Conservation (phyloP, 1,284 basidiomycete species). For the Ganoderma sp. region DNA sequence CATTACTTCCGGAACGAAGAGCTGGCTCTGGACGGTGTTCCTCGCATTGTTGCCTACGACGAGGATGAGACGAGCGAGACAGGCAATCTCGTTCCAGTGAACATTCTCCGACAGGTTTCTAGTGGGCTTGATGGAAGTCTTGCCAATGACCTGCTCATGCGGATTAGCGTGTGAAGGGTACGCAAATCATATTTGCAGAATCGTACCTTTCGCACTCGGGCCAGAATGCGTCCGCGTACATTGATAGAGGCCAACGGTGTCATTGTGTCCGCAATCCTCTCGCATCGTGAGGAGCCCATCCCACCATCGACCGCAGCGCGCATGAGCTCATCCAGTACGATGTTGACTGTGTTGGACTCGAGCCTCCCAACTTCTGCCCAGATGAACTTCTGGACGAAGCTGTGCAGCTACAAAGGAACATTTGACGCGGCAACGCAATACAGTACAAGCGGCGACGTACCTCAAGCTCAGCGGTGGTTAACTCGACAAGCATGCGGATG, state of each 20-base stretch:
- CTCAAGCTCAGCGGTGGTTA: conserved; percentile 74
- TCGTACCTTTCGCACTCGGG: conserved; percentile 77
- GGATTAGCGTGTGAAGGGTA: not conserved
- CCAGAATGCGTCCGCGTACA: conserved; percentile 78
- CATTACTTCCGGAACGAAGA: conserved; percentile 83
- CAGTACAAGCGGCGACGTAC: conserved; percentile 45
- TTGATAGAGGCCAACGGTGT: conserved; percentile 77
- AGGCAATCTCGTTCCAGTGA: conserved; percentile 86
- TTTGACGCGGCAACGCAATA: conserved; percentile 22
- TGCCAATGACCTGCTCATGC: conserved; percentile 67
- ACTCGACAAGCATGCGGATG: conserved; percentile 75
- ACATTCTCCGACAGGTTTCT: conserved; percentile 70
- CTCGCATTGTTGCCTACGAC: conserved; percentile 73
- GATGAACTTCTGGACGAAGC: conserved; percentile 71
- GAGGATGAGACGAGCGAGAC: conserved; percentile 74
- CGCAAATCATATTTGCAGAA: not conserved
- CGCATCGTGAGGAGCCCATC: conserved; percentile 74
- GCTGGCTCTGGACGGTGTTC: conserved; percentile 68
- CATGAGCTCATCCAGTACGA: conserved; percentile 79
- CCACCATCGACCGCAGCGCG: conserved; percentile 83
- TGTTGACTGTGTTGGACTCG: conserved; percentile 69
- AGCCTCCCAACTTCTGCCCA: conserved; percentile 79
- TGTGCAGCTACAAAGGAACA: conserved; percentile 57
- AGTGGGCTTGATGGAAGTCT: conserved; percentile 69
- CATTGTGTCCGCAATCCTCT: conserved; percentile 77